These are phyloP conservation scores for Starmera dryadoides DNA, from an alignment of 805 yeast species.

Conservation along the genomic window DNA sequence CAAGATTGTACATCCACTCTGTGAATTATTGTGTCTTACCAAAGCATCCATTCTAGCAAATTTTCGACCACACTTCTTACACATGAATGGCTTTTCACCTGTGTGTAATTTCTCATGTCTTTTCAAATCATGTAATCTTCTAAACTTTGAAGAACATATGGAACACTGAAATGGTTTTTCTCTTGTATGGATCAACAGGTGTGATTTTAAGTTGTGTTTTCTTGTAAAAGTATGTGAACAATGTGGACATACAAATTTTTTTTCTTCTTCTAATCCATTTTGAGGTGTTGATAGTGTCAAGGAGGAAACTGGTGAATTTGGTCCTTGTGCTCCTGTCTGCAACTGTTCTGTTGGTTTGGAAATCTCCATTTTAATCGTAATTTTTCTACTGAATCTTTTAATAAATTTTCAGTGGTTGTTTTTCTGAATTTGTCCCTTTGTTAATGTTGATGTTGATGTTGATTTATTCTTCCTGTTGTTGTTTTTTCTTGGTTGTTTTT, in stretches of 20 bases:
- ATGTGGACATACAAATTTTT: slow-evolving; percentile 42
- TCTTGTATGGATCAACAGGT: slow-evolving; percentile 59
- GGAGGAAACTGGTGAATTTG: too few relatives aligned
- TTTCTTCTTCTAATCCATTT: slow-evolving; percentile 8
- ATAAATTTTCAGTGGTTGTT: too few relatives aligned
- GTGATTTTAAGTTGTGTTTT: slow-evolving; percentile 69
- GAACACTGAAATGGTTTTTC: slow-evolving; percentile 58
- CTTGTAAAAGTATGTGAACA: slow-evolving; percentile 63
- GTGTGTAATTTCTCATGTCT: slow-evolving; percentile 72
- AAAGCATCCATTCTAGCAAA: slow-evolving; percentile 77
- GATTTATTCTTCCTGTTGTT: too few relatives aligned
- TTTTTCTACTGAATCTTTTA: too few relatives aligned
- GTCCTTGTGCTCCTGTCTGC: too few relatives aligned
- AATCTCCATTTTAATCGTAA: too few relatives aligned
- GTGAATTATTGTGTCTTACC: slow-evolving; percentile 53
- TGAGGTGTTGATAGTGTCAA: too few relatives aligned
- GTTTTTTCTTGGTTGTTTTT: too few relatives aligned
- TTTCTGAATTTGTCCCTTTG: too few relatives aligned
- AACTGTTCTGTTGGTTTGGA: too few relatives aligned
- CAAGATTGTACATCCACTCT: slow-evolving; percentile 16
- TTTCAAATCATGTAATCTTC: slow-evolving; percentile 70
- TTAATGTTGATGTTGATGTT: too few relatives aligned
- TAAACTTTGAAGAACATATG: slow-evolving; percentile 53
- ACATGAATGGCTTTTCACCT: slow-evolving; percentile 63
- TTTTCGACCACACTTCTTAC: slow-evolving; percentile 51